Base-by-base conservation (phyloP, 495 filamentous ascomycete species). In the Chaetomium cochliodes region DNA sequence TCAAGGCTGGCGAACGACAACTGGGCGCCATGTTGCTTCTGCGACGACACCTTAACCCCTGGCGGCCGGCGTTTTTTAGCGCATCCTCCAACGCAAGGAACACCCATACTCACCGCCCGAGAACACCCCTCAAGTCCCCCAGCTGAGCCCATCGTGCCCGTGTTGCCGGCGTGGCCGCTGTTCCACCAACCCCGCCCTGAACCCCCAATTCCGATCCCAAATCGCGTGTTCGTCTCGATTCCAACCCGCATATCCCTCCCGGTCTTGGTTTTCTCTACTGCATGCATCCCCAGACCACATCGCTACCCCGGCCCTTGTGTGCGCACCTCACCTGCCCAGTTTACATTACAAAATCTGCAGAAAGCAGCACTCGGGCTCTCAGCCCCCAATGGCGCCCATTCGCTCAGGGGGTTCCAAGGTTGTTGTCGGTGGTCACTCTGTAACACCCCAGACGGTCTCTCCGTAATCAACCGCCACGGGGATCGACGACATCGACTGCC, bases 21-120 rank as follows among this genome's bases (percentile, higher is more conserved):
- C 57, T 7, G 85, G 84, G 0, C 75, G 89, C 25, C 89, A 84
- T 63, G 75, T 85, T 0, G 79, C 3, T 88, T 86, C 71, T 88
- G 88, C 63, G 75, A 76, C n/a, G 9, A 37, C 6, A 30, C 5
- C 9, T 11, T 37, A 81, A 86, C 53, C 33, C 52, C n/a, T 50
- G 46, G 9, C 46, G 46, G 5, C 18, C n/a, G 20, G n/a, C 44
- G 16, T 47, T 20, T 46, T 47, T 53, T 37, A 33, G 26, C 8
- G 76, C 82, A 0, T 69, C 80, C 66, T 84, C 52, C 52, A 6
- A 9, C 33, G 52, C 46, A 49, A 16, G 47, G 47, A 62, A 9
- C 6, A 50, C 37, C 60, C 60, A 13, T 42, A 12, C 16, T 42
- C 33, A 63, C 37, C 37, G 25, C 37, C 49, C 52, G 52, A 55